Evolutionary conservation across 192 early-diverging fungal species (phyloP).

Genomic region (Entrophospora sp.): DNA sequence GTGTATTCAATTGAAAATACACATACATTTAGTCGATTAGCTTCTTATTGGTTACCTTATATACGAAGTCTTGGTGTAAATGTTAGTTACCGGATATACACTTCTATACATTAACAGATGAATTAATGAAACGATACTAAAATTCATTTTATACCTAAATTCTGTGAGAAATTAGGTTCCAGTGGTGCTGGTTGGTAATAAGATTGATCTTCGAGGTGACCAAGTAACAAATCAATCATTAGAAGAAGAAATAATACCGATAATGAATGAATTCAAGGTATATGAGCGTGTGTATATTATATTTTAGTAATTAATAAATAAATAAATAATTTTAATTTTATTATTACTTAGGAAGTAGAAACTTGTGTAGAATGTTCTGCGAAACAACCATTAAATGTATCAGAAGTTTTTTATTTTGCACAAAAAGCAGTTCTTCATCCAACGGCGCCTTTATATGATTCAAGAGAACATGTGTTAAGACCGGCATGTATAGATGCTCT

Average conservation of each 20-base stretch:
- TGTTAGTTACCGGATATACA: slow-evolving; percentile 38
- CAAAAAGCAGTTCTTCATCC: slow-evolving; percentile 99
- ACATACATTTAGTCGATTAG: slow-evolving; percentile 76
- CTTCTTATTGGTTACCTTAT: slow-evolving; percentile 88
- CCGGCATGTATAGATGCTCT: slow-evolving; percentile 86
- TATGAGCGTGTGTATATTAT: neutral
- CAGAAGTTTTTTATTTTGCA: slow-evolving; percentile 99
- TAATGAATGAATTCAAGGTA: slow-evolving; percentile 99
- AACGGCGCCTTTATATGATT: slow-evolving; percentile 93
- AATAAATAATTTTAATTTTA: neutral
- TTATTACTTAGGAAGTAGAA: slow-evolving; percentile 74
- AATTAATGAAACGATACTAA: too few species aligned
- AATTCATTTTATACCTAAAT: neutral
- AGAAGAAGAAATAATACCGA: slow-evolving; percentile 91
- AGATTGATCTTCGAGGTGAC: slow-evolving; percentile 81
- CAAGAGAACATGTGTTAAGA: slow-evolving; percentile 85
- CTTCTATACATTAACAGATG: too few species aligned
- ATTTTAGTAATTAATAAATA: neutral
- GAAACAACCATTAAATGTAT: slow-evolving; percentile 89
- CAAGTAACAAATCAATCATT: slow-evolving; percentile 74
- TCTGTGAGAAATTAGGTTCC: slow-evolving; percentile 54
- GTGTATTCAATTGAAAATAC: slow-evolving; percentile 88
- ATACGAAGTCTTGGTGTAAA: slow-evolving; percentile 88
- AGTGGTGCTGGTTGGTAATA: slow-evolving; percentile 88
- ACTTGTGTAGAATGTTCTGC: slow-evolving; percentile 98